phyloP scores from a whole-genome alignment of 2,329 filamentous ascomycete species.

The Zalaria sp. region DNA sequence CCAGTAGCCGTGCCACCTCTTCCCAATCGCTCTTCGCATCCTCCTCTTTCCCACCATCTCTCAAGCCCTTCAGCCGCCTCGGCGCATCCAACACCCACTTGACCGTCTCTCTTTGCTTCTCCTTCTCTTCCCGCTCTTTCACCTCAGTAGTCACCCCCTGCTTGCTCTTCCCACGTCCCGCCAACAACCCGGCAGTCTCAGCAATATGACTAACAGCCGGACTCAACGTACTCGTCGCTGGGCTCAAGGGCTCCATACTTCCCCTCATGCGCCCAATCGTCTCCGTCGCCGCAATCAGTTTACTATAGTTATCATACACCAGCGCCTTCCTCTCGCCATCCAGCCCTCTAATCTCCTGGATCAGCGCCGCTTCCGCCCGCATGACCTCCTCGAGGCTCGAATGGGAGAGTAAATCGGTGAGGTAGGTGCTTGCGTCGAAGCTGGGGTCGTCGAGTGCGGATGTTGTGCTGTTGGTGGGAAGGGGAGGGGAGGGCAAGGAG shows the following conservation, averaged over 20 bases:
- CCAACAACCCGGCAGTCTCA: conserved; percentile 35
- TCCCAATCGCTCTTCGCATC: conserved; percentile 43
- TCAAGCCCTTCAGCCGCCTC: conserved; percentile 41
- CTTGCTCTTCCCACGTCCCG: conserved; percentile 18
- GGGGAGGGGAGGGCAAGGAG: background rate
- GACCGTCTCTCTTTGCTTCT: conserved; percentile 41
- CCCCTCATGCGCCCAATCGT: conserved; percentile 76
- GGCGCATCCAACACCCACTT: conserved; percentile 49
- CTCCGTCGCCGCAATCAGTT: conserved; percentile 89
- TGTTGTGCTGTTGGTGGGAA: conserved; percentile 1
- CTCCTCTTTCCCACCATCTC: conserved; percentile 44
- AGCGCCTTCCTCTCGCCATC: conserved; percentile 94
- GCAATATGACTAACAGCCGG: conserved; percentile 65
- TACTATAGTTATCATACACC: conserved; percentile 97
- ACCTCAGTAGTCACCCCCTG: conserved; percentile 3
- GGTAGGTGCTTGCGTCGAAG: conserved; percentile 61
- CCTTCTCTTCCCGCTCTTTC: conserved; percentile 22
- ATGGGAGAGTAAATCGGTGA: conserved; percentile 45
- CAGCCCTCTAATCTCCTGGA: conserved; percentile 68
- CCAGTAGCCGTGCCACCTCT: conserved; percentile 23
- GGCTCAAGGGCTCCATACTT: conserved; percentile 67
- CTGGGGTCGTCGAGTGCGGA: conserved; percentile 13
- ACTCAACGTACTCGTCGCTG: conserved; percentile 58
- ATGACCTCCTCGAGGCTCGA: conserved; percentile 55
- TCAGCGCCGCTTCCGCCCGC: conserved; percentile 53